Percentiles rank a stretch among this genome's conserved stretches.
Conservation (phyloP, 140 eudicot species). For the Ambrosia hybrid region DNA sequence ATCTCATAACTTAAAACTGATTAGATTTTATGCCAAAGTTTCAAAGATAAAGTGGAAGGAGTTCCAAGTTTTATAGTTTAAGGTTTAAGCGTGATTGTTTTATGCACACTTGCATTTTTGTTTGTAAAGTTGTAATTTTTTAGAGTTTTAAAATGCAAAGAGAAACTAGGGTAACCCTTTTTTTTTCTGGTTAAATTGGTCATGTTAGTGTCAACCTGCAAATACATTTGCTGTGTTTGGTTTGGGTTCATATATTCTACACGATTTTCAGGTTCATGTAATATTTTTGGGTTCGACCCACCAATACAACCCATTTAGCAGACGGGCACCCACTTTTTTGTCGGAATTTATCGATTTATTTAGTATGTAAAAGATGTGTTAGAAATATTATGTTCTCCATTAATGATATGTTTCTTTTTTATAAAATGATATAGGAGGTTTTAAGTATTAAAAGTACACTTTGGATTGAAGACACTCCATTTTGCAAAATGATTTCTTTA, state of each 20-base stretch:
- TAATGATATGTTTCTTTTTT: too few relatives aligned
- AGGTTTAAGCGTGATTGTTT: background rate
- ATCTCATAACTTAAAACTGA: background rate
- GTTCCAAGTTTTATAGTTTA: background rate
- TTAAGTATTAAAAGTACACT: background rate
- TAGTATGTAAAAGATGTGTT: background rate
- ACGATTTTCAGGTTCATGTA: background rate
- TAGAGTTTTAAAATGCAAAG: background rate
- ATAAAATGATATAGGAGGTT: background rate
- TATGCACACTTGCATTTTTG: background rate
- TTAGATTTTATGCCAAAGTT: background rate
- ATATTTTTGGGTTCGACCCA: background rate
- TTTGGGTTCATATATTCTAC: background rate
- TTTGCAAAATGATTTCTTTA: background rate
- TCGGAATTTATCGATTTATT: background rate
- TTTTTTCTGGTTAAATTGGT: background rate
- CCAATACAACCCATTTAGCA: background rate
- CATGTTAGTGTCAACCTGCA: background rate
- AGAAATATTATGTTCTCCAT: background rate
- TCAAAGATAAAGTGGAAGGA: background rate
- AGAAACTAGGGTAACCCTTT: background rate
- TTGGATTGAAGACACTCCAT: background rate
- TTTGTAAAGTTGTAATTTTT: background rate
- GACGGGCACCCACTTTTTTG: background rate
- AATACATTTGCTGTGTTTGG: background rate